A percentile compares a stretch with the other conserved stretches of the same genome.
phyloP scores from a whole-genome alignment of 768 basidiomycete species.

The Lepiota venenata region DNA sequence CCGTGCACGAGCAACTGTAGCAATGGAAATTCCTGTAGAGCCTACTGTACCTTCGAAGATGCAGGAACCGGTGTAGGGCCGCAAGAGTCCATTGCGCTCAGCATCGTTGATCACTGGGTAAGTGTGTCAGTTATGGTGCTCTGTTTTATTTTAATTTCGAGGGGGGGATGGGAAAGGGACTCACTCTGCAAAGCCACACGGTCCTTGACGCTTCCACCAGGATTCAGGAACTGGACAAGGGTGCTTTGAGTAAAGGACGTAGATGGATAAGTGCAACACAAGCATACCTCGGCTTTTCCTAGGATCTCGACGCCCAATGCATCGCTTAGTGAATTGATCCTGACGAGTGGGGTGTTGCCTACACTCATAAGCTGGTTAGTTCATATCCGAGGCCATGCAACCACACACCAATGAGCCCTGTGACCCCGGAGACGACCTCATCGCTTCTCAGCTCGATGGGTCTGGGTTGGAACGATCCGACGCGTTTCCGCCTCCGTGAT shows the following conservation, averaged over 20 bases:
- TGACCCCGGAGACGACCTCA: constrained; percentile 77
- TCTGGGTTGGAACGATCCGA: constrained; percentile 37
- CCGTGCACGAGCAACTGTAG: constrained; percentile 89
- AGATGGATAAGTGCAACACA: background rate
- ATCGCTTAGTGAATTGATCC: constrained; percentile 90
- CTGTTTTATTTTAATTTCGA: no score
- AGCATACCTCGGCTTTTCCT: constrained; percentile 85
- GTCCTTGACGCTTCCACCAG: constrained; percentile 97
- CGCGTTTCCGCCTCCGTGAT: constrained; percentile 44
- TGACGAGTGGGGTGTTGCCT: constrained; percentile 94
- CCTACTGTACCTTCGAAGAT: constrained; percentile 98
- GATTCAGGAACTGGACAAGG: constrained; percentile 88
- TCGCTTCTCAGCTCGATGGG: constrained; percentile 73
- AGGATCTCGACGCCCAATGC: constrained; percentile 91
- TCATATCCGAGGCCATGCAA: background rate
- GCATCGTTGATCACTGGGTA: constrained; percentile 89
- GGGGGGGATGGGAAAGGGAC: constrained; percentile 16
- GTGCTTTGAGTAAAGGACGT: constrained; percentile 29
- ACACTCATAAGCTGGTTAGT: background rate
- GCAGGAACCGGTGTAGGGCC: constrained; percentile 84
- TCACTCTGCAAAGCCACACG: constrained; percentile 90
- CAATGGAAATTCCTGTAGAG: constrained; percentile 94
- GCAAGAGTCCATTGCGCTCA: constrained; percentile 75
- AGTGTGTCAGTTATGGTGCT: no score
- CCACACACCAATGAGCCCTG: constrained; percentile 73